Percentiles rank a stretch among this genome's conserved stretches.
phyloP scores from a whole-genome alignment of 139 green algal species.

The Chlorella sp. region DNA sequence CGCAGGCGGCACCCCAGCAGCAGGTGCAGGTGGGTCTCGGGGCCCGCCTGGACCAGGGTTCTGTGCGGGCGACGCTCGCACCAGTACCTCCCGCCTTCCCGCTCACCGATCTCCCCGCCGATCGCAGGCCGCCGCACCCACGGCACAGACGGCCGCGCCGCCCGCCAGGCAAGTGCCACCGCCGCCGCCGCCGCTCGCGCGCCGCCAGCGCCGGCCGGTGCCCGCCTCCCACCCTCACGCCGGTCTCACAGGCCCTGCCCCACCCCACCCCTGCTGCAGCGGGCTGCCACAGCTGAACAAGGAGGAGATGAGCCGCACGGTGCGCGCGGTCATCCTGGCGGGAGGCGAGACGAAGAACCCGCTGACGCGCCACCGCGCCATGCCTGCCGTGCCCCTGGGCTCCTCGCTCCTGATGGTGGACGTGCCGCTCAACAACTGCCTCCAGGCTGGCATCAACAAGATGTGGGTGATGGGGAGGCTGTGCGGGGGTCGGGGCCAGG shows the following conservation, averaged over 20 bases:
- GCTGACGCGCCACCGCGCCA: constrained; percentile 56
- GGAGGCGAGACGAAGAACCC: constrained; percentile 63
- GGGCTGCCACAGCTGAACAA: background rate
- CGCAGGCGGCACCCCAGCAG: constrained; percentile 21
- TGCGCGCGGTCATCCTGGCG: constrained; percentile 63
- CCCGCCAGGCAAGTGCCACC: too few species aligned
- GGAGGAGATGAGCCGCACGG: constrained; percentile 37
- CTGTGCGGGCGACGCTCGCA: too few species aligned
- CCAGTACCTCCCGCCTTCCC: background rate
- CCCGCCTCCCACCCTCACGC: too few species aligned
- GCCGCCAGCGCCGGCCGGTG: too few species aligned
- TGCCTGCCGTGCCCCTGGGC: constrained; percentile 66
- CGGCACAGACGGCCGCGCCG: too few species aligned
- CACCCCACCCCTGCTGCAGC: background rate
- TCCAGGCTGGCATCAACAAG: constrained; percentile 68
- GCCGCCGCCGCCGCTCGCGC: too few species aligned
- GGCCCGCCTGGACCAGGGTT: background rate
- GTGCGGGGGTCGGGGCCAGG: background rate
- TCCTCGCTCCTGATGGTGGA: constrained; percentile 61
- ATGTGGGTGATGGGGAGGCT: constrained; percentile 40
- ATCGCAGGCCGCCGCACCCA: too few species aligned
- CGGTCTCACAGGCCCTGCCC: background rate
- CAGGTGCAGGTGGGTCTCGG: background rate
- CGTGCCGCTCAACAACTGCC: constrained; percentile 70
- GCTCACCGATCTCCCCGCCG: background rate